A percentile compares a stretch with the other conserved stretches of the same genome.
phyloP scores from a whole-genome alignment of 106 monocot genomes.

The Allium sativum region DNA sequence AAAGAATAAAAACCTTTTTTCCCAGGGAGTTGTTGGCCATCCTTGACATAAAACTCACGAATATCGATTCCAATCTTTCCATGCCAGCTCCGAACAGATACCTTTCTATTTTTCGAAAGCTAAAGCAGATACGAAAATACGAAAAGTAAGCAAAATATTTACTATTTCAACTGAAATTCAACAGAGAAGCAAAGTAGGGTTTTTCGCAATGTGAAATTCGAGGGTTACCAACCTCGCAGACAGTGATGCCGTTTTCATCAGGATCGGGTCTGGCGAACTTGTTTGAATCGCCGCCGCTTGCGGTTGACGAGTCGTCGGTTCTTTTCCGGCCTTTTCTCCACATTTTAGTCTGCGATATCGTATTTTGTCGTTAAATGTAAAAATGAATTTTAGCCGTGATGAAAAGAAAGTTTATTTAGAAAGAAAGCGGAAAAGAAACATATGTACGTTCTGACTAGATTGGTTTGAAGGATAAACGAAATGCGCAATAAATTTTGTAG shows the following conservation, averaged over 20 bases:
- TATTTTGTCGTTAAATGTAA: too few species aligned
- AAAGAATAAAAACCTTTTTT: constrained; percentile 53
- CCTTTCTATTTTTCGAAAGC: constrained; percentile 67
- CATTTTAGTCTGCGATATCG: not conserved
- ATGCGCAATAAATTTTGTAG: too few species aligned
- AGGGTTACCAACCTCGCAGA: constrained; percentile 46
- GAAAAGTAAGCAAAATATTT: not conserved
- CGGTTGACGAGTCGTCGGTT: constrained; percentile 6
- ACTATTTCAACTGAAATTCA: not conserved
- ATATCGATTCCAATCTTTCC: constrained; percentile 67
- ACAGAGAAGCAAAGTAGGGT: too few species aligned
- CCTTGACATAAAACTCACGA: constrained; percentile 70
- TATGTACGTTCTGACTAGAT: too few species aligned
- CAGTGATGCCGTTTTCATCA: constrained; percentile 26
- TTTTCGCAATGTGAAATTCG: not conserved
- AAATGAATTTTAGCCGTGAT: too few species aligned
- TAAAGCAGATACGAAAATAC: constrained; percentile 1
- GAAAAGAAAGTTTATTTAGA: too few species aligned
- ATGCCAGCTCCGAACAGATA: constrained; percentile 43
- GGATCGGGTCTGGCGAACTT: constrained; percentile 2
- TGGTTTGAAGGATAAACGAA: too few species aligned
- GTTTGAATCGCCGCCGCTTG: constrained; percentile 13
- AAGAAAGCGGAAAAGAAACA: too few species aligned
- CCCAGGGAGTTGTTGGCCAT: constrained; percentile 51
- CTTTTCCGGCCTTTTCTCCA: constrained; percentile 29